Conservation (phyloP, 257 asterid genomes). For the Handroanthus guayacan region DNA sequence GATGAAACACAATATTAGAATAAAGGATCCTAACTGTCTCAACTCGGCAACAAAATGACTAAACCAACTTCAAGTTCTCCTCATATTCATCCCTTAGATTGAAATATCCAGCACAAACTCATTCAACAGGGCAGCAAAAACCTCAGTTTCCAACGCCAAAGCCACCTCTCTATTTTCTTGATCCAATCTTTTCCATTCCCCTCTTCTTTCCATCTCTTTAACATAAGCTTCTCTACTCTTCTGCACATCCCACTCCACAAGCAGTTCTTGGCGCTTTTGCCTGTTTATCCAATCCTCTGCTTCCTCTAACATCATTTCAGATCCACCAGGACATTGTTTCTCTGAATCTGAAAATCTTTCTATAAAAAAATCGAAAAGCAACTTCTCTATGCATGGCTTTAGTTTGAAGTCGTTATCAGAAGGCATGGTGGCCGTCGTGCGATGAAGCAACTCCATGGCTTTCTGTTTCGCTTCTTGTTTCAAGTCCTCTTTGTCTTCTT, state of each 20-base stretch:
- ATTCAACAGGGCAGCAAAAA: constrained; percentile 54
- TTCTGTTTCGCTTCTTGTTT: constrained; percentile 35
- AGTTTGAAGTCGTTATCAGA: constrained; percentile 40
- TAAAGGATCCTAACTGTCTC: background rate
- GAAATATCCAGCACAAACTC: constrained; percentile 54
- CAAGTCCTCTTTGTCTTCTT: constrained; percentile 33
- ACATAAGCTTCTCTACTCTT: constrained; percentile 60
- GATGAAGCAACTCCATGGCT: constrained; percentile 49
- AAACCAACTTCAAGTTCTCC: constrained; percentile 37
- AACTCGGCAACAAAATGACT: constrained; percentile 37
- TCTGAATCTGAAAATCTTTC: constrained; percentile 36
- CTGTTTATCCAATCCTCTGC: constrained; percentile 65
- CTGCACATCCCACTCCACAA: constrained; percentile 57
- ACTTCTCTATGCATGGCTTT: constrained; percentile 40
- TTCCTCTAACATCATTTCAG: constrained; percentile 38
- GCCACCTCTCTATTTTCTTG: constrained; percentile 57
- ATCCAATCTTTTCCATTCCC: constrained; percentile 61
- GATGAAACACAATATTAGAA: too few relatives aligned
- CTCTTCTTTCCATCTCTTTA: constrained; percentile 66
- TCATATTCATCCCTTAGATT: background rate
- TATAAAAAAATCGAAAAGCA: constrained; percentile 65
- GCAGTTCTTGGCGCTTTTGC: constrained; percentile 7
- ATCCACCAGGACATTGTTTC: background rate
- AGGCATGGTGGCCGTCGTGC: constrained; percentile 46
- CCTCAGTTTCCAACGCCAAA: constrained; percentile 62